These are phyloP conservation scores for Beauveria scarabaeidicola DNA, from an alignment of 2,329 filamentous ascomycete species.

Conservation along the genomic window DNA sequence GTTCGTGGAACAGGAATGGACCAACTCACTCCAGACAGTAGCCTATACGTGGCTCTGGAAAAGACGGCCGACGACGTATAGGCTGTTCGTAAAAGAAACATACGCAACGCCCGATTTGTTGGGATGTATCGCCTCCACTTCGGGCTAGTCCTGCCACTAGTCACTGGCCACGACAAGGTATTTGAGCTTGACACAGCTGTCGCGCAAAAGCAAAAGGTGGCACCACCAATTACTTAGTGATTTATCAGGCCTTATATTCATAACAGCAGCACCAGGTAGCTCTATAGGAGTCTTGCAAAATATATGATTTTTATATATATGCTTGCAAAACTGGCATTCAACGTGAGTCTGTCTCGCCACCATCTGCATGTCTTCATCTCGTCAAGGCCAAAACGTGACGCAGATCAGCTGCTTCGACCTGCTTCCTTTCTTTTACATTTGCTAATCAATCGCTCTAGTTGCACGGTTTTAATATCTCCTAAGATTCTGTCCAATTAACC, in stretches of 20 bases:
- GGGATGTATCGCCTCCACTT: background rate
- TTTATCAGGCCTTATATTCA: too few relatives aligned
- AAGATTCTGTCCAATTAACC: slow-evolving; percentile 90
- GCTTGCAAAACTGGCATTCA: background rate
- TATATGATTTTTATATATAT: background rate
- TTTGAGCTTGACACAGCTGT: too few relatives aligned
- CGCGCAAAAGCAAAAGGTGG: too few relatives aligned
- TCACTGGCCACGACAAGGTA: background rate
- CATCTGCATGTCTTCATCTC: background rate
- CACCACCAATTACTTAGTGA: too few relatives aligned
- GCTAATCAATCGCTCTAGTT: slow-evolving; percentile 18
- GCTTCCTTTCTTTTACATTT: background rate
- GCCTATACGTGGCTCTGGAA: background rate
- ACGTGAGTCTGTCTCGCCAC: background rate
- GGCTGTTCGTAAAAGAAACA: background rate
- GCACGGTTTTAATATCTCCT: background rate
- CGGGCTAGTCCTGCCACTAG: background rate
- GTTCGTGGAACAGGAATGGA: background rate
- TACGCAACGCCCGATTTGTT: too few relatives aligned
- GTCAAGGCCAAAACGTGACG: too few relatives aligned
- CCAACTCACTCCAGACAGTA: background rate
- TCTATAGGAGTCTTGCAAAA: background rate
- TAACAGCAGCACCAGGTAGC: too few relatives aligned
- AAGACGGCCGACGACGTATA: background rate
- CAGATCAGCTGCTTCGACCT: background rate